Conservation (phyloP, 2,329 filamentous ascomycete species). For the Aspergillus fischeri region DNA sequence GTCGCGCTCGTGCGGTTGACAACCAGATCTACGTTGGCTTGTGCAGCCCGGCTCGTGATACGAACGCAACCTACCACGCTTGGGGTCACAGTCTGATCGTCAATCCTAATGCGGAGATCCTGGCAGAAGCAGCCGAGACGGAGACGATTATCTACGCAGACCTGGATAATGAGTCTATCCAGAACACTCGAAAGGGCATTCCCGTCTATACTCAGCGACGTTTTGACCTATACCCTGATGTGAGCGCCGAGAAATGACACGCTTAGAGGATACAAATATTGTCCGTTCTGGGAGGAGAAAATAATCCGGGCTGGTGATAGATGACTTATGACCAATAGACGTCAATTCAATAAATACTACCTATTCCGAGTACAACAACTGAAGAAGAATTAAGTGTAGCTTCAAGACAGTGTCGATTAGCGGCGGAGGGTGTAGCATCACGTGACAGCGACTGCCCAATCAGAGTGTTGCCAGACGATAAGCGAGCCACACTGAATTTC, state of each 20-base stretch:
- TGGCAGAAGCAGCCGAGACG: slow-evolving; percentile 71
- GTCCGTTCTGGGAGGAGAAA: not conserved
- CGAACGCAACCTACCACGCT: slow-evolving; percentile 73
- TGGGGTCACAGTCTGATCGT: slow-evolving; percentile 89
- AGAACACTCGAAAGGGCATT: slow-evolving; percentile 74
- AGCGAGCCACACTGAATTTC: slow-evolving; percentile 39
- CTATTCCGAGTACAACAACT: not conserved
- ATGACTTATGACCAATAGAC: slow-evolving; percentile 21
- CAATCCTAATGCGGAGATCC: slow-evolving; percentile 80
- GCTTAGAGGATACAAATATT: slow-evolving; percentile 24
- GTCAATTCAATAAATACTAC: not conserved
- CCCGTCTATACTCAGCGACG: slow-evolving; percentile 79
- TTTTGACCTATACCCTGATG: slow-evolving; percentile 94
- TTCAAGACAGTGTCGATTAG: not conserved
- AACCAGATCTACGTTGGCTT: slow-evolving; percentile 92
- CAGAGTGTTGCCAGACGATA: slow-evolving; percentile 20
- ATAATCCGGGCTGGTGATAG: slow-evolving; percentile 4
- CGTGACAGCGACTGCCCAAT: slow-evolving; percentile 21
- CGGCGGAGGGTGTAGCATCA: slow-evolving; percentile 1
- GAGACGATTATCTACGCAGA: slow-evolving; percentile 74
- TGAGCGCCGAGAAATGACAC: slow-evolving; percentile 54
- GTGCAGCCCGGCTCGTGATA: slow-evolving; percentile 84
- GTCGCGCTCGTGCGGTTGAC: slow-evolving; percentile 78
- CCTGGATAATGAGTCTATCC: slow-evolving; percentile 64
- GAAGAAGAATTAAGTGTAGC: not conserved